Percentiles rank a stretch among this genome's conserved stretches.
Evolutionary conservation across 2,329 filamentous ascomycete species (phyloP).

Genomic region (Xylaria sp.): DNA sequence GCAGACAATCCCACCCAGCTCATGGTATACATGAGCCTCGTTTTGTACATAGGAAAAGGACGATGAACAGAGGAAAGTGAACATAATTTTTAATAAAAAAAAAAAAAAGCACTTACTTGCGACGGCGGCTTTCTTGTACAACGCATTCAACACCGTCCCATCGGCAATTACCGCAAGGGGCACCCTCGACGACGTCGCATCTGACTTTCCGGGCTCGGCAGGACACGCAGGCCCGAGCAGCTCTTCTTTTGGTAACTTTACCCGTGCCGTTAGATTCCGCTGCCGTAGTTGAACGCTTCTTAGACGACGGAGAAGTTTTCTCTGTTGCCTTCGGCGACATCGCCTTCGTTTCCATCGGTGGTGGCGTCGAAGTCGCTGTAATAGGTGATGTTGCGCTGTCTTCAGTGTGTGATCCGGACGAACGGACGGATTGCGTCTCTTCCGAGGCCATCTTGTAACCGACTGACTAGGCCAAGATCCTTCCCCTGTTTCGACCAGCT

Average conservation of each 20-base stretch:
- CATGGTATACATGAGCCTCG: background rate
- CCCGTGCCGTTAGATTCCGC: constrained; percentile 52
- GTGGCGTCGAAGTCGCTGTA: constrained; percentile 22
- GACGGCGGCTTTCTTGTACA: constrained; percentile 83
- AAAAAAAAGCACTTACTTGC: constrained; percentile 72
- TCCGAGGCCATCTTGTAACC: constrained; percentile 42
- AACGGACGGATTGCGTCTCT: constrained; percentile 42
- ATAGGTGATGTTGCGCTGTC: constrained; percentile 34
- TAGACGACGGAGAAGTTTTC: constrained; percentile 42
- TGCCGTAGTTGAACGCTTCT: constrained; percentile 50
- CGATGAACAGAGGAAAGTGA: constrained; percentile 9
- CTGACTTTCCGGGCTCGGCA: constrained; percentile 91
- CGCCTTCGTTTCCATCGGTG: constrained; percentile 12
- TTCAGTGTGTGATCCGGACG: constrained; percentile 42
- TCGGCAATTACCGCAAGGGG: constrained; percentile 88
- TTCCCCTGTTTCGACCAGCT: constrained; percentile 30
- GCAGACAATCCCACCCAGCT: constrained; percentile 19
- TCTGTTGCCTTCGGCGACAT: constrained; percentile 38
- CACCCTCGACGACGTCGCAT: constrained; percentile 91
- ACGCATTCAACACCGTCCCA: constrained; percentile 82
- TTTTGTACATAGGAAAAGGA: background rate
- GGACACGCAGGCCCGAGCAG: constrained; percentile 85
- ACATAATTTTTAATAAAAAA: constrained; percentile 33
- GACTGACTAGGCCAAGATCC: constrained; percentile 7
- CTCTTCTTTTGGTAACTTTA: constrained; percentile 78